These are phyloP conservation scores for Acorus gramineus DNA, from an alignment of 106 monocot species.

Conservation along the genomic window DNA sequence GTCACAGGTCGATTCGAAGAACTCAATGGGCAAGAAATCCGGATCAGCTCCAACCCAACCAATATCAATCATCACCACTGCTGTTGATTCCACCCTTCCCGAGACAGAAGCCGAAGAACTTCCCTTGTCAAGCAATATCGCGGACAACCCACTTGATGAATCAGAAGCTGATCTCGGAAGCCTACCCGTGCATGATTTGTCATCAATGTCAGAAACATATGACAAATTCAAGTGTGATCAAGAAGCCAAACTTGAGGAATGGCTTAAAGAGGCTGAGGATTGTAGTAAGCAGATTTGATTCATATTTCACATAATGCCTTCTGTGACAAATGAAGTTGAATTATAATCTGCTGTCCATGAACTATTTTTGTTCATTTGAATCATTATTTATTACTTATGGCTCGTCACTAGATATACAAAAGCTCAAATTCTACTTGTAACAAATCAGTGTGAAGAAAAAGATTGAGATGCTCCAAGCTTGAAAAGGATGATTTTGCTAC, in stretches of 20 bases:
- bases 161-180: background rate
- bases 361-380: no score
- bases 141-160: slow-evolving; percentile 4
- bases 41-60: background rate
- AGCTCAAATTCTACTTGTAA: no score
- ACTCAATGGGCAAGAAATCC: background rate
- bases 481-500: no score
- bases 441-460: no score
- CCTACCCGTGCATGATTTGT: background rate
- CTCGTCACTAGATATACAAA: no score
- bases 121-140: slow-evolving; percentile 27
- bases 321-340: no score
- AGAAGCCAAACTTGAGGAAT: slow-evolving; percentile 44
- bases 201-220: slow-evolving; percentile 16
- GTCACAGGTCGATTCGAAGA: slow-evolving; percentile 14
- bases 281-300: no score
- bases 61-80: background rate
- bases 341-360: no score
- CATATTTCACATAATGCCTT: no score
- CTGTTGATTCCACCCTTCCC: background rate
- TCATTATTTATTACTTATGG: no score
- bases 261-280: slow-evolving; percentile 30
- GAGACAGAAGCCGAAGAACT: slow-evolving; percentile 20
- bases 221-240: slow-evolving; percentile 38
- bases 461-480: no score